Evolutionary conservation across 2,329 filamentous ascomycete species (phyloP).

Genomic region (Trichoderma atrobrunneum): DNA sequence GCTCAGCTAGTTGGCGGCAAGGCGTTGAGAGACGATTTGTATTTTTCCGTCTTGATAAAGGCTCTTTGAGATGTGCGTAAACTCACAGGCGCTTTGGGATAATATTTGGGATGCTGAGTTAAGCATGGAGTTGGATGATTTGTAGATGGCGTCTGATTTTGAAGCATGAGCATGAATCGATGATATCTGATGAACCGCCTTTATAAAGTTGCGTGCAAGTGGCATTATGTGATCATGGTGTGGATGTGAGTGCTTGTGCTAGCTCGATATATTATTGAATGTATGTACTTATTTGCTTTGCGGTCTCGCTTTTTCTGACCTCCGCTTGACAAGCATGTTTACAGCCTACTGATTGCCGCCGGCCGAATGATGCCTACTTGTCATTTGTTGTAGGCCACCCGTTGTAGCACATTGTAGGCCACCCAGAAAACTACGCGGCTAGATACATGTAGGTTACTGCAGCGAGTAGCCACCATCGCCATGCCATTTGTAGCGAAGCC

Average conservation of each 20-base stretch:
- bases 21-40: slow-evolving; percentile 42
- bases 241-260: no score
- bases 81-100: not conserved
- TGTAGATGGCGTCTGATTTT: not conserved
- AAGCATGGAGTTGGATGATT: not conserved
- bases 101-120: not conserved
- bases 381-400: not conserved
- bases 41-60: slow-evolving; percentile 43
- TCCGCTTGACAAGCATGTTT: no score
- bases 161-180: not conserved
- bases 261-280: no score
- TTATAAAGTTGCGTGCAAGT: not conserved
- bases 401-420: not conserved
- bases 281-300: no score
- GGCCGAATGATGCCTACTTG: not conserved
- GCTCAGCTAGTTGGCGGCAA: slow-evolving; percentile 34
- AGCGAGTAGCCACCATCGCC: not conserved
- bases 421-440: not conserved
- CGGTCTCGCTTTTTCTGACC: no score
- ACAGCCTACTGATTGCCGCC: no score
- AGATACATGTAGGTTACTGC: not conserved
- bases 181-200: not conserved
- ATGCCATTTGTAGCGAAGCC: not conserved
- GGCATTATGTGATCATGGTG: no score
- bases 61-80: slow-evolving; percentile 23